Percentiles rank a stretch among this genome's conserved stretches.
phyloP scores from a whole-genome alignment of 345 rosid species.

The Pelargonium nanum region DNA sequence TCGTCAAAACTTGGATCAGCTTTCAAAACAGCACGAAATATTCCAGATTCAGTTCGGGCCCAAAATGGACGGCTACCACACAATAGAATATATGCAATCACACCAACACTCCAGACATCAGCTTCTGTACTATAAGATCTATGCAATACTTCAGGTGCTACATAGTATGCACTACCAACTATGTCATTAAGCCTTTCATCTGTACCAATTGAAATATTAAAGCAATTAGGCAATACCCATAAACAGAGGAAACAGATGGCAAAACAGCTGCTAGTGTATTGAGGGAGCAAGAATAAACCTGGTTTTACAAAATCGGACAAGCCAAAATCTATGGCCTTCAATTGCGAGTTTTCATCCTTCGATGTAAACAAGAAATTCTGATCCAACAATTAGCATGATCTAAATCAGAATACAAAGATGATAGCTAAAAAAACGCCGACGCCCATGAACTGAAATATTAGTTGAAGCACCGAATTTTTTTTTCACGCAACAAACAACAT shows the following conservation, averaged over 20 bases:
- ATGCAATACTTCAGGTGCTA: constrained; percentile 96
- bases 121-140: constrained; percentile 88
- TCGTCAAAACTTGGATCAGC: constrained; percentile 92
- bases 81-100: constrained; percentile 79
- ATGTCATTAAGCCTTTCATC: constrained; percentile 95
- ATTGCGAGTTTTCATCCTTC: constrained; percentile 63
- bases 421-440: no score
- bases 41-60: constrained; percentile 93
- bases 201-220: constrained; percentile 22
- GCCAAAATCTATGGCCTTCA: constrained; percentile 97
- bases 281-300: constrained; percentile 31
- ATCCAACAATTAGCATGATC: constrained; percentile 17
- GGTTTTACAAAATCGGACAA: constrained; percentile 92
- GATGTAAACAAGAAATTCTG: constrained; percentile 87
- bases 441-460: no score
- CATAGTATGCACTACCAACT: constrained; percentile 94
- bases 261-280: not conserved
- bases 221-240: not conserved
- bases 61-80: constrained; percentile 98
- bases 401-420: not conserved
- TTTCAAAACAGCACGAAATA: constrained; percentile 84
- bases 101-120: constrained; percentile 96
- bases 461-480: no score
- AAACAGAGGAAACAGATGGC: not conserved
- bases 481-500: no score